Percentiles rank a stretch among this genome's conserved stretches.
phyloP scores from a whole-genome alignment of 192 early-diverging fungal species.

The Chytriomyces confervae region DNA sequence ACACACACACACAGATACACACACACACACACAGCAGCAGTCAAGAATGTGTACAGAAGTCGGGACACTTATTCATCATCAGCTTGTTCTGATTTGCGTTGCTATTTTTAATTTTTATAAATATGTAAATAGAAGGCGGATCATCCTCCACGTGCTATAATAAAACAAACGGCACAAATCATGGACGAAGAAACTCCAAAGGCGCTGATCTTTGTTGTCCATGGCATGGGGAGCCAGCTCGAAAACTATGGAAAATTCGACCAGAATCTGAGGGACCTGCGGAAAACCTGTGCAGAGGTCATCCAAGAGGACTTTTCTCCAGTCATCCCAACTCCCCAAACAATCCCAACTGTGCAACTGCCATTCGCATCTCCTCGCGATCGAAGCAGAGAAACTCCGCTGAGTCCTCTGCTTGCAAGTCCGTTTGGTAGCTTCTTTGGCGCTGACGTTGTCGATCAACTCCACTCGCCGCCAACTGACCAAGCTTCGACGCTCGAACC shows the following conservation, averaged over 20 bases:
- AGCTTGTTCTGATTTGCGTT: too few relatives aligned
- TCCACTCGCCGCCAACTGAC: neutral
- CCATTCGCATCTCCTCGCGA: too few relatives aligned
- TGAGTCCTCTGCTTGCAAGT: neutral
- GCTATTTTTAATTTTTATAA: too few relatives aligned
- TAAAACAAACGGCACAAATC: too few relatives aligned
- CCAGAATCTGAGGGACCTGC: conserved; percentile 40
- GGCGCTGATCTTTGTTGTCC: conserved; percentile 46
- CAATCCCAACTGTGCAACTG: neutral
- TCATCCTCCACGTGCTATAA: too few relatives aligned
- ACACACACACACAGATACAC: too few relatives aligned
- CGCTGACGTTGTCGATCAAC: neutral
- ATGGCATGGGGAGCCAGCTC: conserved; percentile 50
- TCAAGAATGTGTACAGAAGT: too few relatives aligned
- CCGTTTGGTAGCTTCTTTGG: neutral
- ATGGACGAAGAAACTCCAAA: neutral
- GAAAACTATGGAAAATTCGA: conserved; percentile 29
- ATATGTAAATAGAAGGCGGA: too few relatives aligned
- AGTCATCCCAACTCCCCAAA: neutral
- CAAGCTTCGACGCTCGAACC: neutral
- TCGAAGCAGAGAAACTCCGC: neutral
- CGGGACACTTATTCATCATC: too few relatives aligned
- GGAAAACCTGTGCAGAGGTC: conserved; percentile 42
- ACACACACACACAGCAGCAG: too few relatives aligned
- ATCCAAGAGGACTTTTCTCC: conserved; percentile 44